Evolutionary conservation across 2,329 filamentous ascomycete species (phyloP), one percentile per base, ranked within the genome.

Genomic region (Thielaviopsis populi): DNA sequence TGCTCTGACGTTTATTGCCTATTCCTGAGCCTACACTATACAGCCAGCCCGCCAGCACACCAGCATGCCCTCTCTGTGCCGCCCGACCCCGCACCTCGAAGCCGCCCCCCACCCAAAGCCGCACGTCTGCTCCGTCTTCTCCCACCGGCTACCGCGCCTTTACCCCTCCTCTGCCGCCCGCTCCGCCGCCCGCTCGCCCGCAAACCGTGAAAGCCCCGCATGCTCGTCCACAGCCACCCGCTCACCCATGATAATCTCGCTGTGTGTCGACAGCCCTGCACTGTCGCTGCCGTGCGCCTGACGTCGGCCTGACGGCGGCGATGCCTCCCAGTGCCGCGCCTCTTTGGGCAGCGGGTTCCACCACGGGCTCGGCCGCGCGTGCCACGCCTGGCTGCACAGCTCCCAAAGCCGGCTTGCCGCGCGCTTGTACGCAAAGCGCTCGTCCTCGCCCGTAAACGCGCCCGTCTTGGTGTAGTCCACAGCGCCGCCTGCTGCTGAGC

Each of bases 341-440:
- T 87, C 83, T 0, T 72, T 67, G 0, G 84, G 80, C 46, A 91
- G 70, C 2, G 88, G 88, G 67, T 80, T 80, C 87, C 88, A 91
- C 87, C 88, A 91, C 7, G 73, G 78, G 15, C 62, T 65, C 1
- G 58, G 56, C 58, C 87, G 75, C 2, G 79, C 78, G 75, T 89
- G 89, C 88, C 88, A 92, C 66, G 80, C 76, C 43, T 77, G 78
- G 19, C 87, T 83, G 72, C 88, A 92, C 71, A 94, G 83, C 74
- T 94, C 88, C 88, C 88, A 94, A 2, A 94, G 75, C n/a, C 89
- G 77, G 68, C 85, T 89, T 53, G 83, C 79, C 1, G 88, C 89
- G 27, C 89, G 79, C 73, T 89, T 89, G 69, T 90, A 91, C 0
- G 88, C 88, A 71, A 94, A 94, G 13, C 83, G 78, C 72, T 92